These are phyloP conservation scores for Coix lacrymajobi DNA, from an alignment of 176 grass and related monocot genomes.

Conservation along the genomic window DNA sequence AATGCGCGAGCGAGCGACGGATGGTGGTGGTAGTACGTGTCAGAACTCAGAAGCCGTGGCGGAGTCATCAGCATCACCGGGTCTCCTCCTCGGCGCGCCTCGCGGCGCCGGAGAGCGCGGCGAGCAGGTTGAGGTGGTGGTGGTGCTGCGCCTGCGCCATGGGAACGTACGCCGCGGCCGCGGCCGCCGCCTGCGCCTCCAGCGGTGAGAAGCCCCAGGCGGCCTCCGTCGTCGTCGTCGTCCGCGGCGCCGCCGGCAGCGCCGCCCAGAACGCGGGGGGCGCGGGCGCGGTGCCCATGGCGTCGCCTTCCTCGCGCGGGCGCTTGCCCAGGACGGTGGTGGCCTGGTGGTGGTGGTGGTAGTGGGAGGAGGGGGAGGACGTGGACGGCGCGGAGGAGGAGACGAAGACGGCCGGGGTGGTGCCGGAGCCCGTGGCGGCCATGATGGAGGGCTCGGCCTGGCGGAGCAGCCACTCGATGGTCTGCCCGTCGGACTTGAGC, in stretches of 20 bases:
- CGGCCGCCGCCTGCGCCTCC: conserved; percentile 35
- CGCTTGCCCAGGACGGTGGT: conserved; percentile 44
- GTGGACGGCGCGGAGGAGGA: conserved; percentile 47
- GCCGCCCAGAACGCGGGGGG: conserved; percentile 45
- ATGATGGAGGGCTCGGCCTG: conserved; percentile 94
- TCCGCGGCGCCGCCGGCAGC: conserved; percentile 15
- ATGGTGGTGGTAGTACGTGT: neutral
- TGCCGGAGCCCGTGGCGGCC: conserved; percentile 84
- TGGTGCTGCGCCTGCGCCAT: conserved; percentile 48
- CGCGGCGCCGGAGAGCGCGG: conserved; percentile 49
- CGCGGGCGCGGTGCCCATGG: neutral
- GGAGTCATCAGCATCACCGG: conserved; percentile 48
- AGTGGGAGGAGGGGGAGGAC: conserved; percentile 7
- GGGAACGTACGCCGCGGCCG: conserved; percentile 47
- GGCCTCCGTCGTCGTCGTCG: conserved; percentile 9
- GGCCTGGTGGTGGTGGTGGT: neutral
- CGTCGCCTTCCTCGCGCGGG: conserved; percentile 14
- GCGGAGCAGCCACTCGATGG: conserved; percentile 96
- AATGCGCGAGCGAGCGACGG: neutral
- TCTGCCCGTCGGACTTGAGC: conserved; percentile 93
- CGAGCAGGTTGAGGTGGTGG: conserved; percentile 71
- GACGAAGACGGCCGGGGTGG: conserved; percentile 67
- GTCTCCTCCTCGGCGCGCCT: conserved; percentile 42
- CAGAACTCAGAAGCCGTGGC: conserved; percentile 10
- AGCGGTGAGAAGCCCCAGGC: conserved; percentile 48